phyloP scores from a whole-genome alignment of 805 yeast genomes.

The Monosporozyma aquatica region DNA sequence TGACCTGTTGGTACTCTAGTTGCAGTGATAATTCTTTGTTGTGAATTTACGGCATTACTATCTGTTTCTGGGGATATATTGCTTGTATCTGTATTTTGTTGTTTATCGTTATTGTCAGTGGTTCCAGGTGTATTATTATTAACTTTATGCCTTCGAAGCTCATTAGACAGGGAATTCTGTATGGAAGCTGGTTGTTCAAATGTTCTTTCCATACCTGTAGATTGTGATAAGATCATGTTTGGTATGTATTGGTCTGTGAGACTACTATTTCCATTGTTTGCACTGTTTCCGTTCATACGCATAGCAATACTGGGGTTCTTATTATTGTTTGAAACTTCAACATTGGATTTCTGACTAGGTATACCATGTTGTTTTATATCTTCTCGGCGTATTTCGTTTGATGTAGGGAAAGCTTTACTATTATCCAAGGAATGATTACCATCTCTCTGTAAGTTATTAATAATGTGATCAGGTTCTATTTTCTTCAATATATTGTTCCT shows the following conservation, averaged over 20 bases:
- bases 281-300: too few species aligned
- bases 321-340: background rate
- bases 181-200: slow-evolving; percentile 30
- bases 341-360: background rate
- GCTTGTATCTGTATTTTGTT: too few species aligned
- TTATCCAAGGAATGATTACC: background rate
- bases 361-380: background rate
- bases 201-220: slow-evolving; percentile 42
- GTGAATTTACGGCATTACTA: background rate
- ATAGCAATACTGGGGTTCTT: too few species aligned
- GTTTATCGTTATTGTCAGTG: too few species aligned
- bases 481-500: slow-evolving; percentile 2
- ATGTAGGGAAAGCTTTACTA: background rate
- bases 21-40: background rate
- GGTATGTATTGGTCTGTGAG: slow-evolving; percentile 31
- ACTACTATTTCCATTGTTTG: slow-evolving; percentile 5
- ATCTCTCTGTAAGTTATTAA: background rate
- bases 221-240: slow-evolving; percentile 42
- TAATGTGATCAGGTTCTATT: background rate
- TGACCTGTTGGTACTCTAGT: background rate
- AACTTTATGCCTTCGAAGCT: slow-evolving; percentile 3
- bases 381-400: background rate
- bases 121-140: background rate
- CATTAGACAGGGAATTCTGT: slow-evolving; percentile 25
- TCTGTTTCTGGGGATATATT: background rate